These are phyloP conservation scores for Endoconidiophora polonica DNA, from an alignment of 2,329 filamentous ascomycete genomes.

Conservation along the genomic window DNA sequence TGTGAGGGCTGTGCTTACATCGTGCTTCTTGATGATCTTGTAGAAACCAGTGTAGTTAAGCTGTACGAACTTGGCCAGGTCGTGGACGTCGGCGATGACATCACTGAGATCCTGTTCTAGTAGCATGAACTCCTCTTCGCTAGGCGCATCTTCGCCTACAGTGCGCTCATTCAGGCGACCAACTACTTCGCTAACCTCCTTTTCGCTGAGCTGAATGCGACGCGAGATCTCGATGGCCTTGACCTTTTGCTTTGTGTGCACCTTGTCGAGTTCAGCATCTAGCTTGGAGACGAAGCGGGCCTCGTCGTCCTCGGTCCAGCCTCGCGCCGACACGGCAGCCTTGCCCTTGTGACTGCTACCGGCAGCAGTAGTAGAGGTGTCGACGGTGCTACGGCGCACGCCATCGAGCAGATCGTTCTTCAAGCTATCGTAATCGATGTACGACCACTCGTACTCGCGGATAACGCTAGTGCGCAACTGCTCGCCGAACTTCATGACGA, in stretches of 20 bases:
- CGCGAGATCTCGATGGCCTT: constrained; percentile 93
- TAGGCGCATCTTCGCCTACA: constrained; percentile 38
- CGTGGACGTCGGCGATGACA: constrained; percentile 95
- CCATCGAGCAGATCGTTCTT: constrained; percentile 72
- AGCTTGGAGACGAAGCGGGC: constrained; percentile 71
- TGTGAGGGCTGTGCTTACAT: constrained; percentile 37
- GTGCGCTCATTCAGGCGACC: constrained; percentile 50
- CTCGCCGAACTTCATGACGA: constrained; percentile 78
- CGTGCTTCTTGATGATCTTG: constrained; percentile 99
- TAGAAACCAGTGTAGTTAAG: constrained; percentile 98
- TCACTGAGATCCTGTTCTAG: constrained; percentile 92
- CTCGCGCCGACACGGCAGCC: constrained; percentile 21
- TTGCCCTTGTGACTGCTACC: constrained; percentile 19
- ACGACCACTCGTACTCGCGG: constrained; percentile 95
- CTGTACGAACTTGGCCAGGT: constrained; percentile 94
- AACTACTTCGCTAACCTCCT: constrained; percentile 79
- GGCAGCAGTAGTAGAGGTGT: constrained; percentile 12
- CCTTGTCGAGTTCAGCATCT: constrained; percentile 88
- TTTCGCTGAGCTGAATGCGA: constrained; percentile 72
- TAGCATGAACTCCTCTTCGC: constrained; percentile 84
- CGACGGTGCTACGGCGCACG: constrained; percentile 23
- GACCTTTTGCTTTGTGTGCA: constrained; percentile 92
- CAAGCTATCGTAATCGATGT: constrained; percentile 91
- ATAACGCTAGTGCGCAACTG: constrained; percentile 92
- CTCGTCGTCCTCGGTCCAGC: constrained; percentile 88